phyloP scores from a whole-genome alignment of 2,329 filamentous ascomycete species.

The Cladophialophora yegresii region DNA sequence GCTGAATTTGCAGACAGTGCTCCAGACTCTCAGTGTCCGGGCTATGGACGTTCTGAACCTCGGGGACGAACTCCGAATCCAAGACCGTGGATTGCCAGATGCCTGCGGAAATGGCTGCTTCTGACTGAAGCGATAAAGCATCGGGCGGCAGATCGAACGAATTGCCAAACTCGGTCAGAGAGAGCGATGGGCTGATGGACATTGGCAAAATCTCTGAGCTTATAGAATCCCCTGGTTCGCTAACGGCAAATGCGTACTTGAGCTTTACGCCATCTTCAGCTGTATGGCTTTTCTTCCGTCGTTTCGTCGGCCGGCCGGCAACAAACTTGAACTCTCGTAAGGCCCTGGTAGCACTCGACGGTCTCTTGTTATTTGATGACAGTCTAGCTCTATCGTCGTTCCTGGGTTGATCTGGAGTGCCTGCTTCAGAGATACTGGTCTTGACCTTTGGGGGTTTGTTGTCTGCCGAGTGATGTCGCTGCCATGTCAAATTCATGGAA shows the following conservation, averaged over 20 bases:
- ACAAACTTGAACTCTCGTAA: slow-evolving; percentile 18
- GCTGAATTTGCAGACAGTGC: slow-evolving; percentile 24
- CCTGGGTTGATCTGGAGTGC: background rate
- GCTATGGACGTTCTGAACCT: background rate
- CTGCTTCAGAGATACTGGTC: background rate
- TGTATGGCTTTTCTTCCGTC: slow-evolving; percentile 9
- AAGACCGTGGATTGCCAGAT: slow-evolving; percentile 3
- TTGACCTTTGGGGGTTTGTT: slow-evolving; percentile 21
- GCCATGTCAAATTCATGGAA: slow-evolving; percentile 25
- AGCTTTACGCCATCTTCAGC: background rate
- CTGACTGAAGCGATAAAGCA: background rate
- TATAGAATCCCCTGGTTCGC: background rate
- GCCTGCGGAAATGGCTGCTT: background rate
- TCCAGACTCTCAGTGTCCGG: slow-evolving; percentile 19
- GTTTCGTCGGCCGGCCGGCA: slow-evolving; percentile 13
- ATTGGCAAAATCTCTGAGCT: background rate
- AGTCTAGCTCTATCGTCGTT: background rate
- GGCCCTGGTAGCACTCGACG: background rate
- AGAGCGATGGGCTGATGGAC: background rate
- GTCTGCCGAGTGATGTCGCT: slow-evolving; percentile 13
- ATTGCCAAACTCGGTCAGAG: background rate
- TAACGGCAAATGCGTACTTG: background rate
- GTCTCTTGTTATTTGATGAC: background rate
- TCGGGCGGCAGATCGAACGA: background rate
- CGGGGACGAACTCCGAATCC: background rate